Percentiles rank a stretch among this genome's conserved stretches.
These are phyloP conservation scores for Alternaria sp. DNA, from an alignment of 2,329 filamentous ascomycete species.

Conservation along the genomic window DNA sequence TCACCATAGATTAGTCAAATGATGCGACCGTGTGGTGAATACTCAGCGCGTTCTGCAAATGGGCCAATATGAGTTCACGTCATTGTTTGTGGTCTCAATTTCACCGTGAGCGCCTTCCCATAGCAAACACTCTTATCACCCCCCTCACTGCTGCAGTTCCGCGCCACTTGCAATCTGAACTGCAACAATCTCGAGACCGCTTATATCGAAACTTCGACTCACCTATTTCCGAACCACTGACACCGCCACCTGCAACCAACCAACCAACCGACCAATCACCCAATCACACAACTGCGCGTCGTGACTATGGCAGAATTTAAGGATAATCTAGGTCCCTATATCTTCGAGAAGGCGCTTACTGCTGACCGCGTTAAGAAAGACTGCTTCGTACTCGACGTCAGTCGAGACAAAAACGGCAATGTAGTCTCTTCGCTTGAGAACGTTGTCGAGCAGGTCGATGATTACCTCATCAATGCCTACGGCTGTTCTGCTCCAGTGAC, in stretches of 20 bases:
- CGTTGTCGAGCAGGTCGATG: slow-evolving; percentile 14
- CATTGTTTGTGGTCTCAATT: slow-evolving; percentile 8
- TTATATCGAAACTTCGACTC: neutral
- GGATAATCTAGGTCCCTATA: slow-evolving; percentile 20
- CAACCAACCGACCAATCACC: neutral
- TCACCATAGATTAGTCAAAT: neutral
- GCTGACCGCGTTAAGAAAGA: slow-evolving; percentile 15
- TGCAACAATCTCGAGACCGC: neutral
- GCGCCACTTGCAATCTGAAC: neutral
- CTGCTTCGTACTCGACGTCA: slow-evolving; percentile 32
- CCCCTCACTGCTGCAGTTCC: neutral
- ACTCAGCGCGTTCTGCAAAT: slow-evolving; percentile 5
- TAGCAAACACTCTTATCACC: slow-evolving; percentile 16
- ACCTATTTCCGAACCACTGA: neutral
- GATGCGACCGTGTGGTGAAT: neutral
- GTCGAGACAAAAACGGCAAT: slow-evolving; percentile 14
- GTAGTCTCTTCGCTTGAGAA: slow-evolving; percentile 20
- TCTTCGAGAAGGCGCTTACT: slow-evolving; percentile 18
- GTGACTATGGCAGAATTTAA: slow-evolving; percentile 25
- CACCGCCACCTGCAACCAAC: slow-evolving; percentile 1
- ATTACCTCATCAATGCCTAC: slow-evolving; percentile 10
- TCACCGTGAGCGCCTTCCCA: slow-evolving; percentile 17
- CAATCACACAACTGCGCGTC: neutral
- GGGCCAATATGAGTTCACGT: neutral
- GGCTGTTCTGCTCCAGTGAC: slow-evolving; percentile 9